Percentiles rank a stretch among this genome's conserved stretches.
These are phyloP conservation scores for Cubamyces sp. DNA, from an alignment of 768 basidiomycete species.

Conservation along the genomic window DNA sequence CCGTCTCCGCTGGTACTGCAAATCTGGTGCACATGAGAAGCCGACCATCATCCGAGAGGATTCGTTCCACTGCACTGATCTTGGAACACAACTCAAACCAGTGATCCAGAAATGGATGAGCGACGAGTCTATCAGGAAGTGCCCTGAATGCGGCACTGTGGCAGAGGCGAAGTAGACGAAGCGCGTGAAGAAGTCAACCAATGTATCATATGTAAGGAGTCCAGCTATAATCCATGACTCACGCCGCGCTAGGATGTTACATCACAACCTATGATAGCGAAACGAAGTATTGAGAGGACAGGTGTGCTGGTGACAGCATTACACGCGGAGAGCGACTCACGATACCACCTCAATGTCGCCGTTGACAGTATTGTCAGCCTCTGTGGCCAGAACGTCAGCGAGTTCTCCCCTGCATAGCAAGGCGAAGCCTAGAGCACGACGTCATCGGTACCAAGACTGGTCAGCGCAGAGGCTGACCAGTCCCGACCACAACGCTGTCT, in stretches of 20 bases:
- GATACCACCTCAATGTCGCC: too few relatives aligned
- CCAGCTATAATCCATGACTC: neutral
- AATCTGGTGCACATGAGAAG: slow-evolving; percentile 54
- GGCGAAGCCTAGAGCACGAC: too few relatives aligned
- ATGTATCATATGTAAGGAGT: neutral
- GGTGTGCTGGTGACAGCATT: too few relatives aligned
- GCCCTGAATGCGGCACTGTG: slow-evolving; percentile 67
- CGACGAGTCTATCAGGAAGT: slow-evolving; percentile 65
- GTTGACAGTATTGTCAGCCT: too few relatives aligned
- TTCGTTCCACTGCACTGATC: slow-evolving; percentile 83
- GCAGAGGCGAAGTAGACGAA: slow-evolving; percentile 58
- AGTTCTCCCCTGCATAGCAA: too few relatives aligned
- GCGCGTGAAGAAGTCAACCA: neutral
- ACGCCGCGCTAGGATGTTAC: neutral
- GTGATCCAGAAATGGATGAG: slow-evolving; percentile 86
- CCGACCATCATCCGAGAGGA: slow-evolving; percentile 86
- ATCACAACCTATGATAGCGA: too few relatives aligned
- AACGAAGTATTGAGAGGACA: too few relatives aligned
- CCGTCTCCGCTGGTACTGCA: slow-evolving; percentile 92
- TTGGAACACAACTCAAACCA: slow-evolving; percentile 93
- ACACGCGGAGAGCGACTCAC: too few relatives aligned
- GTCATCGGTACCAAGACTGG: too few relatives aligned
- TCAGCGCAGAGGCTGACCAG: neutral
- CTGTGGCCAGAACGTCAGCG: too few relatives aligned
- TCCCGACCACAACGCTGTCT: neutral